Percentiles rank a stretch among this genome's conserved stretches.
Evolutionary conservation across 805 yeast species (phyloP).

Genomic region (Allodekkera sacchari): DNA sequence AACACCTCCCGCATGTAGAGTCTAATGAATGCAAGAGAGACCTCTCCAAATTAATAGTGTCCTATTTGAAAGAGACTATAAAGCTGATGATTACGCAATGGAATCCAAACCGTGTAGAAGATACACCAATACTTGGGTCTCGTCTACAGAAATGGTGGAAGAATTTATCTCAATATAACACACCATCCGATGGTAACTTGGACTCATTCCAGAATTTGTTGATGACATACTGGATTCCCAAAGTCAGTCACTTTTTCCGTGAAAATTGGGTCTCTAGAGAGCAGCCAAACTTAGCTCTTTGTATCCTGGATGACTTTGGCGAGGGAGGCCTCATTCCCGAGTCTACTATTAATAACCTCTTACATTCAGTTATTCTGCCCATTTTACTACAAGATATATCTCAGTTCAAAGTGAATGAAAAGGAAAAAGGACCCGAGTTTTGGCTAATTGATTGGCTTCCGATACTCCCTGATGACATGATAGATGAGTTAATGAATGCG

Average conservation of each 20-base stretch:
- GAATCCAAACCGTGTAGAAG: constrained; percentile 28
- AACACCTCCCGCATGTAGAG: background rate
- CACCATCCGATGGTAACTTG: too few species aligned
- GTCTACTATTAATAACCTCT: constrained; percentile 20
- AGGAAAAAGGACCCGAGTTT: constrained; percentile 9
- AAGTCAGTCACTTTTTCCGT: constrained; percentile 19
- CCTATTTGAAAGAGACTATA: constrained; percentile 17
- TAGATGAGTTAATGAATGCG: constrained; percentile 8
- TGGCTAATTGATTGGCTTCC: constrained; percentile 5
- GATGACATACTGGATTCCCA: constrained; percentile 27
- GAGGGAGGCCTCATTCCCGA: constrained; percentile 25
- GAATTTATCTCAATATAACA: too few species aligned
- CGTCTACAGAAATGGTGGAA: constrained; percentile 20
- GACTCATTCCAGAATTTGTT: constrained; percentile 29
- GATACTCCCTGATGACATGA: constrained; percentile 9
- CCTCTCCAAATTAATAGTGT: constrained; percentile 9
- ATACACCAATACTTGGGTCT: too few species aligned
- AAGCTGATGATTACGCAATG: constrained; percentile 22
- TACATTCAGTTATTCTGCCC: constrained; percentile 28
- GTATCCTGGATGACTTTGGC: constrained; percentile 27
- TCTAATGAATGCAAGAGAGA: constrained; percentile 2
- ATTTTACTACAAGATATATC: constrained; percentile 24
- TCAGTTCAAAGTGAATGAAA: constrained; percentile 31
- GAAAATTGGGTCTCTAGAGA: constrained; percentile 28
- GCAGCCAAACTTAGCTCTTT: constrained; percentile 31